Conservation (phyloP, 2,329 filamentous ascomycete genomes). For the Curvularia spicifera region DNA sequence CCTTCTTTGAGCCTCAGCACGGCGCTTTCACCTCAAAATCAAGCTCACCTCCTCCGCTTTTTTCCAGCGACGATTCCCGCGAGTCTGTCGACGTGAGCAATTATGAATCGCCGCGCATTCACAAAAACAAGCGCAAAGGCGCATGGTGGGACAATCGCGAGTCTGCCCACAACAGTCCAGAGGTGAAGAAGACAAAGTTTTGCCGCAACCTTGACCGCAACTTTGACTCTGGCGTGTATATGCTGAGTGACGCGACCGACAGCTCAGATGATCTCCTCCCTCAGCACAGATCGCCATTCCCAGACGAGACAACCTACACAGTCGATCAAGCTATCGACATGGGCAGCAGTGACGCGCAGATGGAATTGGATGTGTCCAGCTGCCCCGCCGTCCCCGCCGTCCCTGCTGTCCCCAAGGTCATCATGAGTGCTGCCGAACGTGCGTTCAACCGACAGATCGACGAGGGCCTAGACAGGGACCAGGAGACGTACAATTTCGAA, state of each 20-base stretch:
- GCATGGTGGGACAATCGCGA: conserved; percentile 39
- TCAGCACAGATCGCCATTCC: conserved; percentile 26
- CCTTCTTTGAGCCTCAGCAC: conserved; percentile 32
- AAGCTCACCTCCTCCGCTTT: conserved; percentile 41
- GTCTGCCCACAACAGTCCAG: conserved; percentile 21
- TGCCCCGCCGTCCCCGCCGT: neutral
- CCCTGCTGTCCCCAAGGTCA: neutral
- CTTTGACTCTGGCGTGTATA: conserved; percentile 42
- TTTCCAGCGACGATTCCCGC: conserved; percentile 43
- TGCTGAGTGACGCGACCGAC: conserved; percentile 39
- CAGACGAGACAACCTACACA: conserved; percentile 10
- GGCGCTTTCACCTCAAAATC: conserved; percentile 37
- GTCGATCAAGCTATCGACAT: conserved; percentile 10
- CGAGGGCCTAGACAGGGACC: conserved; percentile 24
- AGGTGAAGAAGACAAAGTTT: conserved; percentile 38
- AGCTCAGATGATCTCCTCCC: conserved; percentile 23
- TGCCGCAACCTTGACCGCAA: conserved; percentile 43
- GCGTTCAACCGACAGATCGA: conserved; percentile 24
- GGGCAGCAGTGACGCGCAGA: neutral
- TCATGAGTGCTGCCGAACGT: conserved; percentile 15
- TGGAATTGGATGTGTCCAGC: neutral
- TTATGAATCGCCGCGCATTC: conserved; percentile 41
- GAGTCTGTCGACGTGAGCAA: conserved; percentile 40
- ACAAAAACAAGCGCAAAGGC: conserved; percentile 44
- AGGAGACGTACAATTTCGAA: conserved; percentile 26